A percentile compares a stretch with the other conserved stretches of the same genome.
Conservation (phyloP, 2,329 filamentous ascomycete genomes). For the Cladorrhinum sp. region DNA sequence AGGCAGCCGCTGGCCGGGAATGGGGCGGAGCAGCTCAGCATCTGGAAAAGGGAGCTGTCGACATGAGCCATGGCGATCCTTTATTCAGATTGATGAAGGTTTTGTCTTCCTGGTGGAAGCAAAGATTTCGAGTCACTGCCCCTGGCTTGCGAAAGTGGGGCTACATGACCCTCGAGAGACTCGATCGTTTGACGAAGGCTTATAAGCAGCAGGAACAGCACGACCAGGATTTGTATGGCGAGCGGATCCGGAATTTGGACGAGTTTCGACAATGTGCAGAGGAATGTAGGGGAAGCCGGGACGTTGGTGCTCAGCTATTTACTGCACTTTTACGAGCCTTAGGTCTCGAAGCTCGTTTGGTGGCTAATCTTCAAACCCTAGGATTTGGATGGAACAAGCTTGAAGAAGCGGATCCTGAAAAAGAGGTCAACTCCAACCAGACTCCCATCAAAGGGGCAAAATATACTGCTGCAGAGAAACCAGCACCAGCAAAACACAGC, state of each 20-base stretch:
- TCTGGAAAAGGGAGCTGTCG: constrained; percentile 66
- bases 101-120: constrained; percentile 84
- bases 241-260: constrained; percentile 64
- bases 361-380: constrained; percentile 78
- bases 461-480: constrained; percentile 16
- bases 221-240: constrained; percentile 68
- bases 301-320: constrained; percentile 86
- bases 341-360: constrained; percentile 77
- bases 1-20: constrained; percentile 50
- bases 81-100: constrained; percentile 71
- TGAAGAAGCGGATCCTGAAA: constrained; percentile 68
- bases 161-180: constrained; percentile 73
- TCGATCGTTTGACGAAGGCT: constrained; percentile 71
- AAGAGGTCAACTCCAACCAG: constrained; percentile 27
- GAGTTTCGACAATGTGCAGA: constrained; percentile 69
- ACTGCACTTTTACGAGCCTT: constrained; percentile 78
- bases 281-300: constrained; percentile 74
- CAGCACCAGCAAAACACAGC: background rate
- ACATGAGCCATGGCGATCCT: constrained; percentile 81
- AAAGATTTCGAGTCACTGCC: constrained; percentile 71
- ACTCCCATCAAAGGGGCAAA: constrained; percentile 22
- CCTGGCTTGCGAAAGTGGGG: constrained; percentile 86
- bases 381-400: constrained; percentile 89
- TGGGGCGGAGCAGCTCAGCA: constrained; percentile 70
- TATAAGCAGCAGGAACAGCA: constrained; percentile 62